Evolutionary conservation across 768 basidiomycete genomes (phyloP).

Genomic region (Lenzites betulinus): DNA sequence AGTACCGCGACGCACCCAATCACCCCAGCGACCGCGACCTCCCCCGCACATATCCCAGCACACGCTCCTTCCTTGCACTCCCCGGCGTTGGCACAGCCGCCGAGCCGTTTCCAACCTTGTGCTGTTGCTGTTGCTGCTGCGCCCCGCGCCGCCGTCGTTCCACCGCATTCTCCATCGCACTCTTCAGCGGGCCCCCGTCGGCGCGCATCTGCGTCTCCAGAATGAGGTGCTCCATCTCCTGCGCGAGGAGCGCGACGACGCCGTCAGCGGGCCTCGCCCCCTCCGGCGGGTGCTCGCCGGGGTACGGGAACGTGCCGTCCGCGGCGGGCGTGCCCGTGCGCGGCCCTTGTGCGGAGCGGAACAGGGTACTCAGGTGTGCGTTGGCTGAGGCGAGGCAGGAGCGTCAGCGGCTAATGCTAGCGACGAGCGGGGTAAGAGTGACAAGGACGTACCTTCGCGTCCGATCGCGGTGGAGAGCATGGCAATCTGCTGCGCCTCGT

Average conservation of each 20-base stretch:
- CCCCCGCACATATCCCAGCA: constrained; percentile 17
- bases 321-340: constrained; percentile 27
- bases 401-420: not conserved
- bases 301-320: constrained; percentile 40
- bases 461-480: constrained; percentile 48
- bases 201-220: constrained; percentile 63
- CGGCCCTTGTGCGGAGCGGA: constrained; percentile 50
- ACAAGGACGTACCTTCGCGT: constrained; percentile 53
- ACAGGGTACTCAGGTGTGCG: constrained; percentile 10
- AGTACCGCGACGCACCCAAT: not conserved
- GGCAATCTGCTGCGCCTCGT: constrained; percentile 43
- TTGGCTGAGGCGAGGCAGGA: not conserved
- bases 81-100: not conserved
- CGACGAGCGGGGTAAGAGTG: not conserved
- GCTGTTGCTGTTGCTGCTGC: not conserved
- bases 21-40: constrained; percentile 20
- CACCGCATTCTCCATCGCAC: constrained; percentile 24
- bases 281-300: constrained; percentile 22
- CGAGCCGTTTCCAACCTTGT: not conserved
- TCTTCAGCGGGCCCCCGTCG: constrained; percentile 56
- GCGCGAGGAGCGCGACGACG: constrained; percentile 44
- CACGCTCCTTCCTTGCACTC: constrained; percentile 7
- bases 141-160: constrained; percentile 9
- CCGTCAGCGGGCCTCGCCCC: constrained; percentile 34
- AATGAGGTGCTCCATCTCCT: constrained; percentile 67